phyloP scores from a whole-genome alignment of 2,329 filamentous ascomycete species.

The Aschersonia sp. region DNA sequence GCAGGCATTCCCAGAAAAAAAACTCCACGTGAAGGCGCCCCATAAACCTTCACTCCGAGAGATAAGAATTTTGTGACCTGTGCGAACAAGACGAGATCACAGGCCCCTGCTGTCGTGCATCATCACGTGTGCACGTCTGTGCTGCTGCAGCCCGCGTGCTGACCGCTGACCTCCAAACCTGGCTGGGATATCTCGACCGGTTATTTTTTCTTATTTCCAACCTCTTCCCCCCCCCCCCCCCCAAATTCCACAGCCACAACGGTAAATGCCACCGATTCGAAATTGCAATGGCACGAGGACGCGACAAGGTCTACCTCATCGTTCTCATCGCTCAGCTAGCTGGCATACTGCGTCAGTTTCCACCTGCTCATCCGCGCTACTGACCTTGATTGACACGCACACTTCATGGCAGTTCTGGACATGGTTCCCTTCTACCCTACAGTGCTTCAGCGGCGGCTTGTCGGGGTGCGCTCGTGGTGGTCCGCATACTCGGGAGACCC shows the following conservation, averaged over 20 bases:
- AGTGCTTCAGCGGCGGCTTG: slow-evolving; percentile 31
- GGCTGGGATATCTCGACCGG: no score
- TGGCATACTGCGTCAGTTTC: slow-evolving; percentile 20
- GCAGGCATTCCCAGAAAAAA: no score
- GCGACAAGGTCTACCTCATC: neutral
- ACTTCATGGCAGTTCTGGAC: slow-evolving; percentile 29
- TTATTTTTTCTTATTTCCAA: no score
- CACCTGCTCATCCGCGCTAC: neutral
- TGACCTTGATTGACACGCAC: neutral
- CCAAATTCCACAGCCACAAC: neutral
- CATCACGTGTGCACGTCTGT: no score
- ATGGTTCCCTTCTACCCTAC: slow-evolving; percentile 37
- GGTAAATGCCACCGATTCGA: neutral
- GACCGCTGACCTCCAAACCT: no score
- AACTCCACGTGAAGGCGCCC: no score
- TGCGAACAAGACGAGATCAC: no score
- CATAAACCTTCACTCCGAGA: no score
- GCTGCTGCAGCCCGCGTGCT: no score
- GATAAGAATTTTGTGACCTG: no score
- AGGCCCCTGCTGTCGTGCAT: no score
- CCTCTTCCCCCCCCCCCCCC: no score
- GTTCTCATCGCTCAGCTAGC: slow-evolving; percentile 13
- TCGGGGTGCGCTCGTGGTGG: slow-evolving; percentile 31
- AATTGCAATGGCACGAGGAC: neutral
- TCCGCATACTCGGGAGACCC: slow-evolving; percentile 35